Evolutionary conservation across 495 filamentous ascomycete species (phyloP), one percentile per base, ranked within the genome.

Genomic region (Thermothielavioides terrestris): DNA sequence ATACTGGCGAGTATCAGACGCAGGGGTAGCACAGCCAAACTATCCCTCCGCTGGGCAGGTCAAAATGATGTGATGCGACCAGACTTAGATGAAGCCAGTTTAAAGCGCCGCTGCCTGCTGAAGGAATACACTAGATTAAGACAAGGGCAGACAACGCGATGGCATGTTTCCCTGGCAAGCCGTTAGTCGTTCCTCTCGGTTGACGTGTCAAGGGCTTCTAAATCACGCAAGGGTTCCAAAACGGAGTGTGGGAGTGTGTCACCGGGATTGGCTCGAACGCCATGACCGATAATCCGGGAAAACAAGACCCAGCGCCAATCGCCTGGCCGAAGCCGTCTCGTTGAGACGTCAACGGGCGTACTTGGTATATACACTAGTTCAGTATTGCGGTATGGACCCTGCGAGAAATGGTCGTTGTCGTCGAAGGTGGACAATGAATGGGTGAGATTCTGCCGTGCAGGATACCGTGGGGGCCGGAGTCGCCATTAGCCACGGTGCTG

Each of bases 161-260:
- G 53, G 37, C 30, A 55, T 47, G 42, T 50, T 50, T 47, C 53
- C 25, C 36, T 49, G 40, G 22, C 20, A 12, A 32, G 5, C 20
- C 21, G 12, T 27, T 22, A 22, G 47, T 35, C 17, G 47, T 25
- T 25, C 20, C 41, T 38, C 23, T 26, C 6, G 34, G 23, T 30
- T 38, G 27, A 42, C 45, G 32, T 44, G 43, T 49, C 42, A 32
- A 37, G n/a, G 43, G 42, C 44, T 43, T 44, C 52, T 18, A 58
- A 61, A 61, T 61, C 59, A 57, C 61, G 52, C 58, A 63, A 56
- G 21, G 23, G 30, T 4, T 22, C 1, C 3, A 36, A 25, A 40
- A 34, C 14, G 41, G 40, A 53, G 42, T n/a, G n/a, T n/a, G n/a
- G n/a, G 2, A 32, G 28, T n/a, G n/a, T n/a, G 49, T 21, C 28